These are phyloP conservation scores for Talaromyces amestolkiae DNA, from an alignment of 2,329 filamentous ascomycete species.

Conservation along the genomic window DNA sequence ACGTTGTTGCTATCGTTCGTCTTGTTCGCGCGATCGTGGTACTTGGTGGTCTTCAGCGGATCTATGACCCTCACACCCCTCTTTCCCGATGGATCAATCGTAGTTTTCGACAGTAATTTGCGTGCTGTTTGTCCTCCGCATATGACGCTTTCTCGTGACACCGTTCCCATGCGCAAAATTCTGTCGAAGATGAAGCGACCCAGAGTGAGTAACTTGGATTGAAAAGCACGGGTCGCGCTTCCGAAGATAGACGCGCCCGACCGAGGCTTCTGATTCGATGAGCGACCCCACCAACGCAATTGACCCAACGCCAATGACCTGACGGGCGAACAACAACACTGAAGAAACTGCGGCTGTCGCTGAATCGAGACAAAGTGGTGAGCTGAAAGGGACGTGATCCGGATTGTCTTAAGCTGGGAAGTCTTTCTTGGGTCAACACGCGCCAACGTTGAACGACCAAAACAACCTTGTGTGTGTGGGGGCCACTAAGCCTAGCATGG, in stretches of 20 bases:
- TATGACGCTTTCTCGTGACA: not conserved
- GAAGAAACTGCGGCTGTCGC: not conserved
- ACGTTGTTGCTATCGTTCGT: not conserved
- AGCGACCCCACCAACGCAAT: not conserved
- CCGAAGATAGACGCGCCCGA: constrained; percentile 14
- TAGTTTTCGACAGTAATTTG: not conserved
- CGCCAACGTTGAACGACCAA: constrained; percentile 1
- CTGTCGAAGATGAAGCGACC: not conserved
- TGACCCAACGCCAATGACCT: not conserved
- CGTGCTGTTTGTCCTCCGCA: not conserved
- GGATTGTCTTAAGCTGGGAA: not conserved
- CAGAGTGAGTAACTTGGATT: not conserved
- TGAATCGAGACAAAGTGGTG: not conserved
- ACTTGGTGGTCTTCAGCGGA: not conserved
- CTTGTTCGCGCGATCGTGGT: not conserved
- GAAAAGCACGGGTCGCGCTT: constrained; percentile 17
- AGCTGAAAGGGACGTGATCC: not conserved
- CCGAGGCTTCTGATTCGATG: not conserved
- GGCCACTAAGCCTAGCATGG: constrained; percentile 1
- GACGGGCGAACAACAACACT: not conserved
- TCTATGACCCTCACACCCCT: not conserved
- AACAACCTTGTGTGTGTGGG: constrained; percentile 17
- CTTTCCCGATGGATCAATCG: not conserved
- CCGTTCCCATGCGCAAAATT: constrained; percentile 8
- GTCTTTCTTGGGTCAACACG: not conserved